These are phyloP conservation scores for Cladorrhinum sp. DNA, from an alignment of 2,329 filamentous ascomycete species.

Conservation along the genomic window DNA sequence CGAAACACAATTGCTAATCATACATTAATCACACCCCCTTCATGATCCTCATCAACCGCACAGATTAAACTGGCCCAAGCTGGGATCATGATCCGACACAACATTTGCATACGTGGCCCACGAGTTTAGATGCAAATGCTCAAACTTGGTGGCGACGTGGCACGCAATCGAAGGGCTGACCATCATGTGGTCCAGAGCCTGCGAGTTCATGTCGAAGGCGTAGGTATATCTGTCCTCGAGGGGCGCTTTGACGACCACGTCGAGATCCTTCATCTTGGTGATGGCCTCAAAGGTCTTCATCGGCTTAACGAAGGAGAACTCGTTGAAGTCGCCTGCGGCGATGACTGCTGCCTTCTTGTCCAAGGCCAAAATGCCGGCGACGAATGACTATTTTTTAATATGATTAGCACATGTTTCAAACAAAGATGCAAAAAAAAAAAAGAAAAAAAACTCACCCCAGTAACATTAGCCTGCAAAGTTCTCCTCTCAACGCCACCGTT, in stretches of 20 bases:
- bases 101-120: conserved; percentile 58
- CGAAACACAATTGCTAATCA: no score
- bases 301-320: conserved; percentile 63
- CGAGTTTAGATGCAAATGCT: conserved; percentile 70
- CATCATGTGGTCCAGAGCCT: conserved; percentile 69
- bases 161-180: conserved; percentile 52
- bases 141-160: conserved; percentile 43
- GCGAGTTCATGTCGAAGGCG: conserved; percentile 65
- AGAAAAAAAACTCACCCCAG: conserved; percentile 44
- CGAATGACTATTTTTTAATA: conserved; percentile 44
- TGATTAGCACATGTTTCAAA: conserved; percentile 12
- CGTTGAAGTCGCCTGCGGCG: conserved; percentile 68
- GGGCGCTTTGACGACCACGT: conserved; percentile 54
- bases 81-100: conserved; percentile 68
- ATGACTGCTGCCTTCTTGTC: conserved; percentile 58
- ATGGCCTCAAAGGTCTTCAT: conserved; percentile 50
- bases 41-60: conserved; percentile 40
- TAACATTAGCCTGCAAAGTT: conserved; percentile 54
- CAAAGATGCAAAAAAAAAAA: background rate
- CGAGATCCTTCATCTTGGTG: conserved; percentile 59
- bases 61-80: conserved; percentile 60
- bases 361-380: conserved; percentile 53
- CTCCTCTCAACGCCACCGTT: conserved; percentile 62
- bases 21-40: background rate
- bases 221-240: conserved; percentile 66